Evolutionary conservation across 805 yeast genomes (phyloP).

Genomic region (Kodamaea kaohsiungensis): DNA sequence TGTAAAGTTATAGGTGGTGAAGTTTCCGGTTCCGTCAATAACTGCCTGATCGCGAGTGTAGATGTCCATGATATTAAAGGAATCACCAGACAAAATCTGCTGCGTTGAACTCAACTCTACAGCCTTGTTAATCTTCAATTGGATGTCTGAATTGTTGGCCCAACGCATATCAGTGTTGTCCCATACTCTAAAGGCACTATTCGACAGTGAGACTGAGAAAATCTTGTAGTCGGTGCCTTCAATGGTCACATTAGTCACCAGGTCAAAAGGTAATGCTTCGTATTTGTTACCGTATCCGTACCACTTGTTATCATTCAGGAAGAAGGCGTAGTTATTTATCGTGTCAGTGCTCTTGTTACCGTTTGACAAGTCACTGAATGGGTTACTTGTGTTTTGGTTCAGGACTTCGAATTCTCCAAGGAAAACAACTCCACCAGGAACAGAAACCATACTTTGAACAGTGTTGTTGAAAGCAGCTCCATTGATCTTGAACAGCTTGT

Average conservation of each 20-base stretch:
- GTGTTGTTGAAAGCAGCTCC: constrained; percentile 35
- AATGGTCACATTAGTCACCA: constrained; percentile 37
- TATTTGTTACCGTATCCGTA: constrained; percentile 40
- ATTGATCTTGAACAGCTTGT: constrained; percentile 6
- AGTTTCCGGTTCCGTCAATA: constrained; percentile 19
- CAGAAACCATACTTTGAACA: constrained; percentile 22
- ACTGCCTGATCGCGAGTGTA: constrained; percentile 28
- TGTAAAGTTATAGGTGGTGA: constrained; percentile 24
- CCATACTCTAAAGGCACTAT: constrained; percentile 36
- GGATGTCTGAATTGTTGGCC: constrained; percentile 28
- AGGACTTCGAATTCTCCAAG: constrained; percentile 36
- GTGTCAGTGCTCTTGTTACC: constrained; percentile 23
- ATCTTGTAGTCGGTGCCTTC: constrained; percentile 43
- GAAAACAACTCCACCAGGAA: constrained; percentile 24
- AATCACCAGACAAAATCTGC: constrained; percentile 37
- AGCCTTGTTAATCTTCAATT: constrained; percentile 34
- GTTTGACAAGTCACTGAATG: constrained; percentile 28
- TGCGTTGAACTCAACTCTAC: constrained; percentile 22
- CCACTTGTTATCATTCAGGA: constrained; percentile 39
- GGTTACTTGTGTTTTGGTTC: constrained; percentile 25
- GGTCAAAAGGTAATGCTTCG: constrained; percentile 22
- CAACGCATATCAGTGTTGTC: constrained; percentile 38
- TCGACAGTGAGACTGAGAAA: constrained; percentile 31
- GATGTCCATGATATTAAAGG: constrained; percentile 36
- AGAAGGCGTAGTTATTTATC: constrained; percentile 38